Evolutionary conservation across 1,284 basidiomycete species (phyloP), one percentile per base, ranked within the genome.

Genomic region (Boletus sp.): DNA sequence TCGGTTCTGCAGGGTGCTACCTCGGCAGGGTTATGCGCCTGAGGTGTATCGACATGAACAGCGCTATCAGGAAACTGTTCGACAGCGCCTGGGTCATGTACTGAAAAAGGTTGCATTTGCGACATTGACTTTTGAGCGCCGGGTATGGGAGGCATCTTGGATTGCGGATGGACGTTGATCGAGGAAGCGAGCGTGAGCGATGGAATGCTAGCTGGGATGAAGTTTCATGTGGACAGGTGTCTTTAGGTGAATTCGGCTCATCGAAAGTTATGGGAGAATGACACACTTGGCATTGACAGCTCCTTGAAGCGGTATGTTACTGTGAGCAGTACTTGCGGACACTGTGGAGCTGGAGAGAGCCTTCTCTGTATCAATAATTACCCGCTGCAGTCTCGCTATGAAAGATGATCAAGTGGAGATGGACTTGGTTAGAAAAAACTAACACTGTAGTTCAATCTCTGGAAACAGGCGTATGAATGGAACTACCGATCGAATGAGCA

Each of bases 381-480:
- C 38, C 13, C 49, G 56, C 35, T 57, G 49, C 8, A 62, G 29
- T 44, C 52, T 65, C 17, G 45, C 61, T 62, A 34, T n/a, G 17
- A 25, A 46, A 7, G 8, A 10, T 44, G 38, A 42, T 48, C 26
- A 50, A 40, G 32, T 5, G 34, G 10, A 20, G 5, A 27, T 7
- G 2, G 12, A 38, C 5, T 14, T 2, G 4, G 2, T 13, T 10
- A 3, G 13, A 40, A 42, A 33, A 22, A 9, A 49, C 52, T 32
- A 25, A 68, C 63, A 47, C 33, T 57, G 57, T 9, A 68, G 54
- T 23, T 59, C 56, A 12, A 3, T 14, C 38, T 66, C 63, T 2
- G 27, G 1, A 41, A 65, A 67, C 29, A 51, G 3, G 7, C 44
- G 50, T 6, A 33, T 36, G 47, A 60, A 66, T 12, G 61, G 63